phyloP scores from a whole-genome alignment of 129 eudicot genomes.

The Centella asiatica region DNA sequence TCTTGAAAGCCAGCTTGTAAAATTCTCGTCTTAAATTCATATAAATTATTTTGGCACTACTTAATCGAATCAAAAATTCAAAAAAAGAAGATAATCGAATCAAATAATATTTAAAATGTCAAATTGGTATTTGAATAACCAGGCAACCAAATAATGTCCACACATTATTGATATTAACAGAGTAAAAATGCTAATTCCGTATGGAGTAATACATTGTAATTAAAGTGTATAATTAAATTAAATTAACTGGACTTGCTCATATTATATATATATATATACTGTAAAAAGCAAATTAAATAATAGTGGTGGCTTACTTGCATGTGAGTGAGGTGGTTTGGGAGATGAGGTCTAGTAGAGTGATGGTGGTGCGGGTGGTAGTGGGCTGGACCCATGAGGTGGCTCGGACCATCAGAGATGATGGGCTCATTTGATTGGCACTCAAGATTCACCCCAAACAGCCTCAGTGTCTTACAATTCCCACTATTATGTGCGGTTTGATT shows the following conservation, averaged over 20 bases:
- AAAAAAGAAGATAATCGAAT: too few relatives aligned
- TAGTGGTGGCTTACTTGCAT: conserved; percentile 4
- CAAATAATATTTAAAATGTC: too few relatives aligned
- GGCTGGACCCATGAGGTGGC: conserved; percentile 23
- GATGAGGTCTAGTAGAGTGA: conserved; percentile 4
- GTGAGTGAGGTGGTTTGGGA: conserved; percentile 1
- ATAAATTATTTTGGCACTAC: too few relatives aligned
- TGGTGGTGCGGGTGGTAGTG: background rate
- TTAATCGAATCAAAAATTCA: too few relatives aligned
- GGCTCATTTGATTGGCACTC: conserved; percentile 8
- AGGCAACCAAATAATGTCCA: too few relatives aligned
- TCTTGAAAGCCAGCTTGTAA: too few relatives aligned
- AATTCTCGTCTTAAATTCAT: too few relatives aligned
- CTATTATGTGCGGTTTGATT: conserved; percentile 6
- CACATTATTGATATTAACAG: too few relatives aligned
- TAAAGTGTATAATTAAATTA: background rate
- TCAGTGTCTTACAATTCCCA: conserved; percentile 12
- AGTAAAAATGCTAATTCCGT: too few relatives aligned
- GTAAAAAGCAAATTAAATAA: background rate
- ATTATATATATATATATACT: background rate
- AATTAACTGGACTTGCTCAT: too few relatives aligned
- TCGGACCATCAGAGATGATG: conserved; percentile 20
- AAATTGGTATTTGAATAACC: too few relatives aligned
- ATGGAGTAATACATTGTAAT: too few relatives aligned
- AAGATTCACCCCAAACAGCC: conserved; percentile 9